Evolutionary conservation across 345 rosid genomes (phyloP).

Genomic region (Carallia pectinifolia): DNA sequence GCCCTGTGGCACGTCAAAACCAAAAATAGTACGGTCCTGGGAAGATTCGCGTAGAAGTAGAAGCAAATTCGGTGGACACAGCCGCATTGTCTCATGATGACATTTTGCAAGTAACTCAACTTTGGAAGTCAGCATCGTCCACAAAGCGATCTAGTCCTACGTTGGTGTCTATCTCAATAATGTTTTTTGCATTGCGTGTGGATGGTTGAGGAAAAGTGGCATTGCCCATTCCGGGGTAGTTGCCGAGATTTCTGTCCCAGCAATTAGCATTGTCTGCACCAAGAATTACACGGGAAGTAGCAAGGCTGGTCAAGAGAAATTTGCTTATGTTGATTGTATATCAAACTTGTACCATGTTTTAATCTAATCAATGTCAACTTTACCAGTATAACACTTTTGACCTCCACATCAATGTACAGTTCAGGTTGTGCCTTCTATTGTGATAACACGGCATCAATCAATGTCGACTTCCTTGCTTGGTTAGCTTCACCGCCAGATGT

Average conservation of each 20-base stretch:
- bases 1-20: background rate
- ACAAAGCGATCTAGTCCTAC: background rate
- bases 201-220: background rate
- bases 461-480: background rate
- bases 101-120: conserved; percentile 2
- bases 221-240: background rate
- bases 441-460: background rate
- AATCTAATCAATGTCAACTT: no score
- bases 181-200: background rate
- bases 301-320: no score
- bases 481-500: background rate
- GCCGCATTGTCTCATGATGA: background rate
- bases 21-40: background rate
- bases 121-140: background rate
- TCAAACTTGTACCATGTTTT: no score
- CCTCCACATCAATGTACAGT: background rate
- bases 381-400: no score
- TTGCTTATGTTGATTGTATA: no score
- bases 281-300: no score
- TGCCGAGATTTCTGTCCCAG: background rate
- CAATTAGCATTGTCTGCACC: background rate
- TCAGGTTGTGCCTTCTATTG: background rate
- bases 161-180: background rate
- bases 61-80: background rate
- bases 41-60: background rate